Conservation (phyloP, 768 basidiomycete species). For the Lactarius quietus region DNA sequence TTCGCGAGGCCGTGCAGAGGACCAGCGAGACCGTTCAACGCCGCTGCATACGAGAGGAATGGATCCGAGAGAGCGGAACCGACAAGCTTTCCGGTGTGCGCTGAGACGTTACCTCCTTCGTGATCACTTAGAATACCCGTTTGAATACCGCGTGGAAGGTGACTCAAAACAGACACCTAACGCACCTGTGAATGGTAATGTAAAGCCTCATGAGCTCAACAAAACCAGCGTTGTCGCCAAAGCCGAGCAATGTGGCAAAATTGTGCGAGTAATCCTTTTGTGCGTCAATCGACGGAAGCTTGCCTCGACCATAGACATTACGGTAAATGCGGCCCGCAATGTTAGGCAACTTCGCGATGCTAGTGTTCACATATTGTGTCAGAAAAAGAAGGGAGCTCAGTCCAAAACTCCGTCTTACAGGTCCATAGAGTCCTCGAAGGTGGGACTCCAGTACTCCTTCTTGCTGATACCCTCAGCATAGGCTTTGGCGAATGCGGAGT, state of each 20-base stretch:
- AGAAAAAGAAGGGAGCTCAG: background rate
- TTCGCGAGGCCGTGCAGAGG: slow-evolving; percentile 96
- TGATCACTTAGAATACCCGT: slow-evolving; percentile 60
- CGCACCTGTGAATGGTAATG: slow-evolving; percentile 90
- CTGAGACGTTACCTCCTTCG: slow-evolving; percentile 98
- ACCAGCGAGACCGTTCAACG: slow-evolving; percentile 93
- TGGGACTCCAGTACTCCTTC: slow-evolving; percentile 96
- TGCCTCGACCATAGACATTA: slow-evolving; percentile 85
- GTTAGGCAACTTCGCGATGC: slow-evolving; percentile 95
- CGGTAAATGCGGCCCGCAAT: slow-evolving; percentile 92
- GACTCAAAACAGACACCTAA: background rate
- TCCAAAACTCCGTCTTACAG: slow-evolving; percentile 43
- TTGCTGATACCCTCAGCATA: slow-evolving; percentile 91
- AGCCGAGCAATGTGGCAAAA: slow-evolving; percentile 86
- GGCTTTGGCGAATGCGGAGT: slow-evolving; percentile 94
- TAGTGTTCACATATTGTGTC: slow-evolving; percentile 28
- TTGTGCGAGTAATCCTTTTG: slow-evolving; percentile 88
- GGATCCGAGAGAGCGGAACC: slow-evolving; percentile 96
- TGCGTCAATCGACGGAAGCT: slow-evolving; percentile 79
- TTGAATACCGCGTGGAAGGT: background rate
- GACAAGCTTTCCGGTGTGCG: slow-evolving; percentile 89
- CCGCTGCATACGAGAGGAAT: slow-evolving; percentile 91
- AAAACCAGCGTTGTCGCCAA: slow-evolving; percentile 81
- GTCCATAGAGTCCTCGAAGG: slow-evolving; percentile 88
- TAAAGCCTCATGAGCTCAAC: slow-evolving; percentile 95